Evolutionary conservation across 331 rosid genomes (phyloP).

Genomic region (Pyrus hybrid): DNA sequence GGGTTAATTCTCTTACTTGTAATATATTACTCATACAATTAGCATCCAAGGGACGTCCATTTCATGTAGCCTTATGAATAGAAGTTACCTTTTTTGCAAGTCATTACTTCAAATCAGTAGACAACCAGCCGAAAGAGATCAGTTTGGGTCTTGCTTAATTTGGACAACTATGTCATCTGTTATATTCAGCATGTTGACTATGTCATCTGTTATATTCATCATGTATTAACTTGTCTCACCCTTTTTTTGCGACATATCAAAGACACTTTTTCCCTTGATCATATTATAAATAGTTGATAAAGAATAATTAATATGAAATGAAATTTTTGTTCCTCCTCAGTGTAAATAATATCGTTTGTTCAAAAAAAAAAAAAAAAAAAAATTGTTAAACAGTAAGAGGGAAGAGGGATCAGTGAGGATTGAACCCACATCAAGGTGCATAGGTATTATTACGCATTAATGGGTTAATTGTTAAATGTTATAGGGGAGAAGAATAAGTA

Average conservation of each 20-base stretch:
- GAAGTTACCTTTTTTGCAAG: neutral
- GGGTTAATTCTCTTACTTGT: neutral
- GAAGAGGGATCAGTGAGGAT: too few species aligned
- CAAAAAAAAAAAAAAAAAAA: too few species aligned
- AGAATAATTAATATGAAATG: neutral
- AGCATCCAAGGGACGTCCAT: neutral
- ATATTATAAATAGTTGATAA: neutral
- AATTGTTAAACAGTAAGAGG: too few species aligned
- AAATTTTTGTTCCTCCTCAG: too few species aligned
- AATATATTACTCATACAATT: neutral
- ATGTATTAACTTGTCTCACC: neutral
- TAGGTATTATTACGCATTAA: too few species aligned
- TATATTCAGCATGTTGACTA: neutral
- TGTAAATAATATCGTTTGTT: too few species aligned
- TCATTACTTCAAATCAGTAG: neutral
- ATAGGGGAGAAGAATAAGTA: too few species aligned
- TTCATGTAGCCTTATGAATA: neutral
- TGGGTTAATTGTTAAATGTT: too few species aligned
- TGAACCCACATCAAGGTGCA: too few species aligned
- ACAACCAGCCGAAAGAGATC: neutral
- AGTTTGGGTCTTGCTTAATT: neutral
- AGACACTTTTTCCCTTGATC: neutral
- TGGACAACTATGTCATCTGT: neutral
- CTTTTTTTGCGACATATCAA: neutral
- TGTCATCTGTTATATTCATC: too few species aligned